Evolutionary conservation across 2,329 filamentous ascomycete genomes (phyloP).

Genomic region (Trichophyton benhamiae): DNA sequence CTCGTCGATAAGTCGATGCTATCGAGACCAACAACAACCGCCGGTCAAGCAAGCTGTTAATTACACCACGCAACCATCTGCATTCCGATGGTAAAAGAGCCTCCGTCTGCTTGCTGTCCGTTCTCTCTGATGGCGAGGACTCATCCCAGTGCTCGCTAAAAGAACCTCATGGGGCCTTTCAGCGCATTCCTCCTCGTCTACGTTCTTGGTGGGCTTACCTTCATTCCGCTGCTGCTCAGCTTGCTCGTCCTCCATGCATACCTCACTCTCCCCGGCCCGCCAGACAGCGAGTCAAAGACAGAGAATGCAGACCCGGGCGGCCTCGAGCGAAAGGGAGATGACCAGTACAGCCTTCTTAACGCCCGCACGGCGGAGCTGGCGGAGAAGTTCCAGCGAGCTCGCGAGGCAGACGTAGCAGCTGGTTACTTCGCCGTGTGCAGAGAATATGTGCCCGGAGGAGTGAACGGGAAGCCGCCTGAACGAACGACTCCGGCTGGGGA

Average conservation of each 20-base stretch:
- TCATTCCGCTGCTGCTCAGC: conserved; percentile 59
- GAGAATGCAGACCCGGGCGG: conserved; percentile 10
- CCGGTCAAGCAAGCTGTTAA: background rate
- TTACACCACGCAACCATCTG: background rate
- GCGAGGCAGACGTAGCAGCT: conserved; percentile 66
- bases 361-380: conserved; percentile 47
- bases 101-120: background rate
- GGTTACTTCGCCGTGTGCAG: conserved; percentile 93
- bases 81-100: background rate
- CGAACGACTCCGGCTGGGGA: conserved; percentile 68
- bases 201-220: conserved; percentile 75
- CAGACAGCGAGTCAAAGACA: conserved; percentile 27
- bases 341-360: conserved; percentile 53
- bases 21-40: background rate
- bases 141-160: background rate
- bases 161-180: conserved; percentile 33
- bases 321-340: conserved; percentile 48
- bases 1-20: background rate
- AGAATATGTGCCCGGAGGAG: conserved; percentile 80
- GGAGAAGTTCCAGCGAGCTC: conserved; percentile 48
- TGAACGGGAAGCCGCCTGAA: conserved; percentile 87
- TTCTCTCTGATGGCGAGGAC: conserved; percentile 4
- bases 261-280: conserved; percentile 46
- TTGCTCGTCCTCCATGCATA: conserved; percentile 55
- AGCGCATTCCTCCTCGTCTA: conserved; percentile 59